Evolutionary conservation across 2,329 filamentous ascomycete species (phyloP).

Genomic region (Nannizzia gypsea): DNA sequence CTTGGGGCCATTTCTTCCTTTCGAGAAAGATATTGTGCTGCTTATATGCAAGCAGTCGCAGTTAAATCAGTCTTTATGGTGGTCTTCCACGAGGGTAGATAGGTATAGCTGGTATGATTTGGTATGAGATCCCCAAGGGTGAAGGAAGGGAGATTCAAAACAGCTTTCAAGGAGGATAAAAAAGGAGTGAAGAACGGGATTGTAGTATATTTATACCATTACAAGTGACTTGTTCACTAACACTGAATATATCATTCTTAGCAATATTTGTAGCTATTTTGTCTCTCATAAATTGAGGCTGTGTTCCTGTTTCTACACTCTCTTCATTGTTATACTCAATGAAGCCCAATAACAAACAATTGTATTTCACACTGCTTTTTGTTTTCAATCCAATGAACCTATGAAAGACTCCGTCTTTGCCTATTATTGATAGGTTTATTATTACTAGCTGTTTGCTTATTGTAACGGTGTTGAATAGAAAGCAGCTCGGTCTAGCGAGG

Average conservation of each 20-base stretch:
- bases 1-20: slow-evolving; percentile 2
- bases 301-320: neutral
- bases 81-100: neutral
- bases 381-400: neutral
- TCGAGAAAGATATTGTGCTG: neutral
- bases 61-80: neutral
- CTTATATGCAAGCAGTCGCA: neutral
- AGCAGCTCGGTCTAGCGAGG: neutral
- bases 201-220: neutral
- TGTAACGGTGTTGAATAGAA: neutral
- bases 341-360: neutral
- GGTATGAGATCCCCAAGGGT: neutral
- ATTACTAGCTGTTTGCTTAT: neutral
- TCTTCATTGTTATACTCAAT: neutral
- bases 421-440: neutral
- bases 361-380: neutral
- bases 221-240: neutral
- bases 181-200: neutral
- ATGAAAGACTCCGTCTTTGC: neutral
- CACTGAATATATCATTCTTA: neutral
- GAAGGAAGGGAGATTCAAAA: neutral
- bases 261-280: neutral
- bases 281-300: neutral
- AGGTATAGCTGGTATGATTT: neutral
- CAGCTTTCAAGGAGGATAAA: neutral